These are phyloP conservation scores for Pugionium dolabratum DNA, from an alignment of 345 rosid genomes.

Conservation along the genomic window DNA sequence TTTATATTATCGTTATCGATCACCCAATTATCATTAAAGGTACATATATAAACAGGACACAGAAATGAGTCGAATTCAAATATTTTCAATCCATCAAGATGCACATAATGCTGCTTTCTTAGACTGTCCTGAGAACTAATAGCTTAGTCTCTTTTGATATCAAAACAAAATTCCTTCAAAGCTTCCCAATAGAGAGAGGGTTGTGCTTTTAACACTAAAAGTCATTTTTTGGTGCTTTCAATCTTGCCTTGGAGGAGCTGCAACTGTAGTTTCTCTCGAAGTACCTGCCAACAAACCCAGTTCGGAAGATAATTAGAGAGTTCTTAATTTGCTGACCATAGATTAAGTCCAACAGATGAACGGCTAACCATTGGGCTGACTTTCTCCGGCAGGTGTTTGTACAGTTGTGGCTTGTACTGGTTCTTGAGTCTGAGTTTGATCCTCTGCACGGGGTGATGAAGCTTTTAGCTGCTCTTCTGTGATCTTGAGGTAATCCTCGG, in stretches of 20 bases:
- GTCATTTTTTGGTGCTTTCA: conserved; percentile 45
- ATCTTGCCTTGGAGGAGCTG: conserved; percentile 51
- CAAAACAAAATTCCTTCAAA: background rate
- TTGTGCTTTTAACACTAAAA: background rate
- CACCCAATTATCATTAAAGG: too few species aligned
- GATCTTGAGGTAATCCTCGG: conserved; percentile 73
- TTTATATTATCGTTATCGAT: too few species aligned
- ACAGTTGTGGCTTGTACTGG: conserved; percentile 28
- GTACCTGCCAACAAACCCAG: conserved; percentile 36
- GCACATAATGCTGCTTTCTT: too few species aligned
- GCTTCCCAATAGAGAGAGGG: conserved; percentile 11
- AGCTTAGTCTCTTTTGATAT: too few species aligned
- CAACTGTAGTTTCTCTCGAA: conserved; percentile 46
- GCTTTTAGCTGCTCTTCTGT: conserved; percentile 87
- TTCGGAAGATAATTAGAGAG: conserved; percentile 4
- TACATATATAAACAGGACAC: too few species aligned
- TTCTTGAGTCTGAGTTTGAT: conserved; percentile 48
- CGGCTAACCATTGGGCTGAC: conserved; percentile 46
- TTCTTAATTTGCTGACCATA: background rate
- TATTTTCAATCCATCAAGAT: too few species aligned
- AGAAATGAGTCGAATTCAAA: too few species aligned
- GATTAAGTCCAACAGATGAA: background rate
- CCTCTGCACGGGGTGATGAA: conserved; percentile 39
- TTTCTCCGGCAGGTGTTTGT: conserved; percentile 45
- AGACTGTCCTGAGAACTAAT: too few species aligned